Percentiles rank a stretch among this genome's conserved stretches.
phyloP scores from a whole-genome alignment of 305 asterid species.

The Ilex paraguariensis region DNA sequence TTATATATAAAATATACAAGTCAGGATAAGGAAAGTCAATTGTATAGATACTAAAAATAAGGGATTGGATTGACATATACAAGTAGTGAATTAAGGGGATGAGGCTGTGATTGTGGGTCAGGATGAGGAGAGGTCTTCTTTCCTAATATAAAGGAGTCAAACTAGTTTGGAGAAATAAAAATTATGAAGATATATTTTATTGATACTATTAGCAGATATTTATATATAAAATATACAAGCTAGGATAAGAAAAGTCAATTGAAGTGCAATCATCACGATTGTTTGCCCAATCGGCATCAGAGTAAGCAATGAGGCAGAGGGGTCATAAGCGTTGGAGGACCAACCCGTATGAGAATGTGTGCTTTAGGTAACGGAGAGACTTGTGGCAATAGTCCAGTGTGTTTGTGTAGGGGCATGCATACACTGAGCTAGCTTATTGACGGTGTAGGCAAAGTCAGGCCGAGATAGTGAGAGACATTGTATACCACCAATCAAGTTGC shows the following conservation, averaged over 20 bases:
- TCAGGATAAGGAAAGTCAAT: too few species aligned
- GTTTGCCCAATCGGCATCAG: not conserved
- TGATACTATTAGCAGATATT: conserved; percentile 3
- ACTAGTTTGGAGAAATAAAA: too few species aligned
- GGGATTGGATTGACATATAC: too few species aligned
- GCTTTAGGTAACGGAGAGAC: not conserved
- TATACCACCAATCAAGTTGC: not conserved
- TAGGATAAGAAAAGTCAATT: not conserved
- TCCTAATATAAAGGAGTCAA: too few species aligned
- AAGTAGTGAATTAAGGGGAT: too few species aligned
- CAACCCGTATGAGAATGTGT: not conserved
- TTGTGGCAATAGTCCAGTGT: not conserved
- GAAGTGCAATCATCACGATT: not conserved
- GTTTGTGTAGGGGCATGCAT: conserved; percentile 4
- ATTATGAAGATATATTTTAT: too few species aligned
- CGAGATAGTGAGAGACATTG: not conserved
- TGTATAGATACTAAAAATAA: too few species aligned
- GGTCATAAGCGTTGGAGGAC: not conserved
- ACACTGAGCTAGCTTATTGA: conserved; percentile 1
- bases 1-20: too few species aligned
- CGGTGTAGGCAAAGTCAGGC: conserved; percentile 1
- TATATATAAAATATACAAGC: conserved; percentile 1
- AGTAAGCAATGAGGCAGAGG: not conserved
- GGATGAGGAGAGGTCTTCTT: too few species aligned
- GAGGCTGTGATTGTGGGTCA: too few species aligned